Conservation (phyloP, 768 basidiomycete species). For the button mushroom (Agaricus bisporus) region DNA sequence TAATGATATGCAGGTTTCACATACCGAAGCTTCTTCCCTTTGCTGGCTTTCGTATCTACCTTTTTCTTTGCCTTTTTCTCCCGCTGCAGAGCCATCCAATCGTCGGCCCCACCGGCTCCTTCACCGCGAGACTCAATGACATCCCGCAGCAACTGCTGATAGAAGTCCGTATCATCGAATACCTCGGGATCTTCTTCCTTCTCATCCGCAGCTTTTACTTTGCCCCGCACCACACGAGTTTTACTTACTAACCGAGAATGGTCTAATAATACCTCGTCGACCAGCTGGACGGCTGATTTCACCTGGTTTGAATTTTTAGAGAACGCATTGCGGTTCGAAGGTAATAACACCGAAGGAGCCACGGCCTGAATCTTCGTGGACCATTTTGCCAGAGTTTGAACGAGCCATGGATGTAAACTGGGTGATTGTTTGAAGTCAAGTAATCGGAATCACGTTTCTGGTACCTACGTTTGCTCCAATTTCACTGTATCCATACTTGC, state of each 20-base stretch:
- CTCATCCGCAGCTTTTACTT: constrained; percentile 25
- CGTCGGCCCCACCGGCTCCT: constrained; percentile 36
- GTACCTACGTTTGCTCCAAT: constrained; percentile 49
- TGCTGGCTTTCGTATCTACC: constrained; percentile 94
- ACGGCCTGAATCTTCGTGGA: constrained; percentile 94
- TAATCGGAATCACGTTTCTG: not conserved
- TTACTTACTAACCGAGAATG: constrained; percentile 53
- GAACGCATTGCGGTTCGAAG: constrained; percentile 68
- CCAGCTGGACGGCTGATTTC: constrained; percentile 66
- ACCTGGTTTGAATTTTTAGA: constrained; percentile 45
- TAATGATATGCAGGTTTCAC: constrained; percentile 31
- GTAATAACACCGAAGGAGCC: constrained; percentile 67
- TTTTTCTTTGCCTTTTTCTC: constrained; percentile 74
- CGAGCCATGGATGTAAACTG: constrained; percentile 62
- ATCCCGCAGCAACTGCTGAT: constrained; percentile 86
- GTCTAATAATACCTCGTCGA: constrained; percentile 67
- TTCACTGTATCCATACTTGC: constrained; percentile 34
- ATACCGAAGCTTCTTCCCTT: constrained; percentile 87
- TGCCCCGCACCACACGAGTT: constrained; percentile 43
- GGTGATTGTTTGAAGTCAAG: constrained; percentile 1
- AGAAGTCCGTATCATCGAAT: constrained; percentile 91
- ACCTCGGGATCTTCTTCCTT: constrained; percentile 37
- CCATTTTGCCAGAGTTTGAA: constrained; percentile 89
- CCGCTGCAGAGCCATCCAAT: constrained; percentile 62
- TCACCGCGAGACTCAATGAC: constrained; percentile 70